Base-by-base conservation (phyloP, 2,329 filamentous ascomycete species). In the Samsoniella hepiali region DNA sequence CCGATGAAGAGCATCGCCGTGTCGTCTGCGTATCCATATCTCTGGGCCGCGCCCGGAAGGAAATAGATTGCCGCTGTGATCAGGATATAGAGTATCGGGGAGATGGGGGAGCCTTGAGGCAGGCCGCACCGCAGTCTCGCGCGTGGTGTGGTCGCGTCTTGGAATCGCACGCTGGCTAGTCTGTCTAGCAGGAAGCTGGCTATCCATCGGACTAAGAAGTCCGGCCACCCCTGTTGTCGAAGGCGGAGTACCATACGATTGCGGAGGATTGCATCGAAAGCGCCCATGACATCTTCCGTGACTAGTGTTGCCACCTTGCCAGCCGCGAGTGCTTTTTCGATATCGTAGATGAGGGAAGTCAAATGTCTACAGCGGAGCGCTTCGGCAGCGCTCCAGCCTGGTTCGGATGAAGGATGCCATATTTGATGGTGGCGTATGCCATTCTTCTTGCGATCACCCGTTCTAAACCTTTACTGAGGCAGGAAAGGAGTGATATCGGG, bases 331-430 rank as follows among this genome's bases (percentile, higher is more conserved):
- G 60, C 66, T 59, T 63, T 63, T 54, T 71, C 65, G 1, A 69
- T 66, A 7, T 71, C 51, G 38, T 69, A 51, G 17, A 69, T 62
- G 0, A 72, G 59, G 7, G 64, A 58, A 5, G 65, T 53, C 7
- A 68, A 3, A 69, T 63, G 49, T 70, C 66, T 15, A 63, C 50
- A 3, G 64, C 64, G 9, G 65, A 67, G 17, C 68, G 56, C 42
- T 69, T 68, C 5, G 63, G 69, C 5, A 73, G 70, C 3, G 69
- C 68, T n/a, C n/a, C n/a, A n/a, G n/a, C n/a, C n/a, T n/a, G n/a
- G n/a, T n/a, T n/a, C n/a, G n/a, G n/a, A n/a, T n/a, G n/a, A n/a
- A n/a, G n/a, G n/a, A n/a, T n/a, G n/a, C n/a, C n/a, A n/a, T n/a
- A n/a, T n/a, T n/a, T n/a, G n/a, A n/a, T n/a, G n/a, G n/a, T n/a